Evolutionary conservation across 164 flowering plant species (phyloP).

Genomic region (Magnolia changhungtana): DNA sequence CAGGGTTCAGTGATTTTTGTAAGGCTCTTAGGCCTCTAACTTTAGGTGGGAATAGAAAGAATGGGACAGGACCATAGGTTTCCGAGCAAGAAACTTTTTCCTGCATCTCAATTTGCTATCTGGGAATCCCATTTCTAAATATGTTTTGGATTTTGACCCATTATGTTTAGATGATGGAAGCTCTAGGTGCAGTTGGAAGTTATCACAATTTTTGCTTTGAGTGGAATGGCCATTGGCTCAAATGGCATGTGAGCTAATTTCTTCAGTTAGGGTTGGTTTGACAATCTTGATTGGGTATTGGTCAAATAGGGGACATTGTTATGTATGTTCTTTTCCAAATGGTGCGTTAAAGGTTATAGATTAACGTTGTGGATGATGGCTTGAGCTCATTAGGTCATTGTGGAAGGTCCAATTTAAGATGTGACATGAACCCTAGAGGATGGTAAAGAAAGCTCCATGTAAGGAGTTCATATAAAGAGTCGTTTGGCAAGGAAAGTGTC

Average conservation of each 20-base stretch:
- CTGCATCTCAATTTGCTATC: not conserved
- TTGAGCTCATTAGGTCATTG: too few species aligned
- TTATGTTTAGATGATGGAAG: too few species aligned
- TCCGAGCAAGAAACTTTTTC: not conserved
- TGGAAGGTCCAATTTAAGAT: too few species aligned
- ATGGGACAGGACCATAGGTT: not conserved
- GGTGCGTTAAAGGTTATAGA: too few species aligned
- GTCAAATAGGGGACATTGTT: not conserved
- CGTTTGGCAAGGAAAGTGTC: too few species aligned
- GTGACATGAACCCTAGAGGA: too few species aligned
- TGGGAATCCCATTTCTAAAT: not conserved
- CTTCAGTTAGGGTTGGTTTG: not conserved
- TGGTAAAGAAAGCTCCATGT: too few species aligned
- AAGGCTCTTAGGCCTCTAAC: not conserved
- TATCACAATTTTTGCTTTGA: not conserved
- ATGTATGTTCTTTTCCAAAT: too few species aligned
- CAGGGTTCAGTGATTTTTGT: not conserved
- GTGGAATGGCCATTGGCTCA: not conserved
- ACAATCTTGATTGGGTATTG: not conserved
- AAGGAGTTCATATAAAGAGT: too few species aligned
- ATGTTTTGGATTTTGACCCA: too few species aligned
- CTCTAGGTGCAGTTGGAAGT: not conserved
- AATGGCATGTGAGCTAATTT: not conserved
- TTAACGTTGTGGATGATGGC: too few species aligned
- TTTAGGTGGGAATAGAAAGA: not conserved